Conservation (phyloP, 352 stramenopile species). For the Phytophthora palmivora region DNA sequence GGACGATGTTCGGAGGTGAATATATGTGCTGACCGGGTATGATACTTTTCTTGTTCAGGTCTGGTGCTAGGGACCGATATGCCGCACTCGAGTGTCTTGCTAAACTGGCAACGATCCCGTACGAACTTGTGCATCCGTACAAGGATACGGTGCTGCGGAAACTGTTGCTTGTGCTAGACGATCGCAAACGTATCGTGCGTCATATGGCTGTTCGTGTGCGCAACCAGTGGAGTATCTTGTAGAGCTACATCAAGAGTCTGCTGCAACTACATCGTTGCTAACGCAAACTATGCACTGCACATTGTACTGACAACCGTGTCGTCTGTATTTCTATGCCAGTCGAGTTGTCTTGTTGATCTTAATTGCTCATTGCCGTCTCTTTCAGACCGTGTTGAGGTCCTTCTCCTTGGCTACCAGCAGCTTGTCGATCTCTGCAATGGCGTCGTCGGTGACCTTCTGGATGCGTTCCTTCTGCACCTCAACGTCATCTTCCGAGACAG, state of each 20-base stretch:
- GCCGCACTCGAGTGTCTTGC: slow-evolving; percentile 80
- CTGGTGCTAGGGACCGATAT: slow-evolving; percentile 69
- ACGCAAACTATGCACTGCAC: slow-evolving; percentile 16
- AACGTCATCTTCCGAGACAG: slow-evolving; percentile 79
- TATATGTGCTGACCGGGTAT: slow-evolving; percentile 9
- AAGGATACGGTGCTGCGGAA: slow-evolving; percentile 85
- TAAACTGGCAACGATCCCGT: slow-evolving; percentile 82
- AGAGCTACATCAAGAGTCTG: slow-evolving; percentile 32
- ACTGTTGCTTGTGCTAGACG: slow-evolving; percentile 80
- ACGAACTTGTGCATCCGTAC: slow-evolving; percentile 90
- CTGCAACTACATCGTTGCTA: slow-evolving; percentile 11
- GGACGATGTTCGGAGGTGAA: background rate
- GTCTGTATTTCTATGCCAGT: slow-evolving; percentile 32
- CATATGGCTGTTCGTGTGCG: slow-evolving; percentile 88
- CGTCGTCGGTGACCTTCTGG: slow-evolving; percentile 82
- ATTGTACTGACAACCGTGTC: slow-evolving; percentile 13
- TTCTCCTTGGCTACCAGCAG: slow-evolving; percentile 82
- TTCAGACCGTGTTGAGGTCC: slow-evolving; percentile 72
- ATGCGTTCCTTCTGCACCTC: slow-evolving; percentile 81
- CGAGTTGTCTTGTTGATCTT: background rate
- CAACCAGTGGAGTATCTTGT: slow-evolving; percentile 92
- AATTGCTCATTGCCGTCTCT: background rate
- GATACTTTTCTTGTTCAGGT: slow-evolving; percentile 33
- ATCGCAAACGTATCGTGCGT: slow-evolving; percentile 89
- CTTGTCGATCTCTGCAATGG: slow-evolving; percentile 74